Percentiles rank a stretch among this genome's conserved stretches.
Conservation (phyloP, 2,329 filamentous ascomycete genomes). For the Xylariaceae sp. region DNA sequence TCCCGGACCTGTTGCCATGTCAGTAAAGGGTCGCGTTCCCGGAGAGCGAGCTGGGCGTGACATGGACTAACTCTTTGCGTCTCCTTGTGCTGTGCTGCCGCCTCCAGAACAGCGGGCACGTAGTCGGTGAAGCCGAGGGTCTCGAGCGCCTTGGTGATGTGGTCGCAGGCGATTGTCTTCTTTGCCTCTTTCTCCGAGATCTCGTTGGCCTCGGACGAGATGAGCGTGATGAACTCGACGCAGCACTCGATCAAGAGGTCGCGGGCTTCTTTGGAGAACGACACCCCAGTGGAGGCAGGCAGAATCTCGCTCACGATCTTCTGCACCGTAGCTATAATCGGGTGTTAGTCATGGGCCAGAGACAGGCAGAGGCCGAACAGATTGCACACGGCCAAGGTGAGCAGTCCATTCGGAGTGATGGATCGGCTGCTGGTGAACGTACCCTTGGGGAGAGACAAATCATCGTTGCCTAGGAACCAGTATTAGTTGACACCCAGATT, state of each 20-base stretch:
- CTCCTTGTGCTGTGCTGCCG: constrained; percentile 68
- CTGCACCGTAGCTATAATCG: constrained; percentile 57
- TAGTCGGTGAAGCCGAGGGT: constrained; percentile 93
- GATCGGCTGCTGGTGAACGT: constrained; percentile 21
- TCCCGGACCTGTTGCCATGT: constrained; percentile 67
- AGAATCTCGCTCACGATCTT: constrained; percentile 95
- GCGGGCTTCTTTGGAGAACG: constrained; percentile 91
- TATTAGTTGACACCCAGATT: constrained; percentile 1
- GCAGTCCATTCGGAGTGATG: neutral
- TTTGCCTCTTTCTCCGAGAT: constrained; percentile 98
- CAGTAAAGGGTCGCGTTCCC: constrained; percentile 5
- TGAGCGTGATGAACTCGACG: constrained; percentile 96
- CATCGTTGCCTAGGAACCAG: constrained; percentile 51
- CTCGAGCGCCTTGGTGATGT: constrained; percentile 91
- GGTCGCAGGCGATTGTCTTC: constrained; percentile 97
- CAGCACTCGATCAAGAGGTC: constrained; percentile 97
- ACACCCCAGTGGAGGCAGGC: constrained; percentile 67
- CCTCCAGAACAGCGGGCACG: constrained; percentile 67
- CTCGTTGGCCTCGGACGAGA: constrained; percentile 98
- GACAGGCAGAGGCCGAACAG: neutral
- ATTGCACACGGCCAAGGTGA: neutral
- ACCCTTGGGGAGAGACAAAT: constrained; percentile 63
- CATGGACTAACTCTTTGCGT: constrained; percentile 68
- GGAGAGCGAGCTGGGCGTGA: neutral
- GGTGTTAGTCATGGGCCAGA: constrained; percentile 24